Percentiles rank a stretch among this genome's conserved stretches.
Conservation (phyloP, 805 yeast species). For the Pichia insulana region DNA sequence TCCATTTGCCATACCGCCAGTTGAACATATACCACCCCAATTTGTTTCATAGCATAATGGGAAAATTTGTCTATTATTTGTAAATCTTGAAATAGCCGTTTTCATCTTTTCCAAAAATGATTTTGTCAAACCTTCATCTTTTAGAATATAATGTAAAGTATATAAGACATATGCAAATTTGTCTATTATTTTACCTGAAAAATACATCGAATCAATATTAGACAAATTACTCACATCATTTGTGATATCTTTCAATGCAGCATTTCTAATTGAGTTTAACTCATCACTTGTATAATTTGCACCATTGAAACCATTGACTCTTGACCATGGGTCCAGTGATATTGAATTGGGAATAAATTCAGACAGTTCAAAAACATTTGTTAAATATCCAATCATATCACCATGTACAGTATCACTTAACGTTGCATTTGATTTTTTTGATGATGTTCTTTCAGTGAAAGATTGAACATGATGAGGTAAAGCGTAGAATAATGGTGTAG, state of each 20-base stretch:
- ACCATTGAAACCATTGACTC: conserved; percentile 28
- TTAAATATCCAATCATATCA: conserved; percentile 35
- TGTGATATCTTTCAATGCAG: conserved; percentile 37
- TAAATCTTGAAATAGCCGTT: conserved; percentile 35
- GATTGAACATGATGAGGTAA: conserved; percentile 43
- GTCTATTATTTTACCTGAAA: conserved; percentile 45
- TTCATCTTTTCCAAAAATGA: conserved; percentile 41
- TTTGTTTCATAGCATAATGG: conserved; percentile 50
- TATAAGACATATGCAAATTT: conserved; percentile 49
- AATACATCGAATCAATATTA: conserved; percentile 36
- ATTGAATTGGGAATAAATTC: conserved; percentile 35
- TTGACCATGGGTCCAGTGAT: conserved; percentile 49
- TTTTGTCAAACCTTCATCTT: conserved; percentile 35
- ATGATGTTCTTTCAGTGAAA: conserved; percentile 24
- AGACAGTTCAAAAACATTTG: conserved; percentile 34
- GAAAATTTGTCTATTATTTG: conserved; percentile 34
- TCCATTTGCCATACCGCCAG: conserved; percentile 36
- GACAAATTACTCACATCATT: conserved; percentile 36
- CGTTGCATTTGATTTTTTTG: conserved; percentile 25
- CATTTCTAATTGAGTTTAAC: conserved; percentile 26
- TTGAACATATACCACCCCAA: conserved; percentile 49
- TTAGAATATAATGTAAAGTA: conserved; percentile 39
- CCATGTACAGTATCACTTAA: conserved; percentile 47
- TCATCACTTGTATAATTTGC: conserved; percentile 35
- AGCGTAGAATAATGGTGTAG: conserved; percentile 36